Percentiles rank a stretch among this genome's conserved stretches.
Conservation (phyloP, 2,329 filamentous ascomycete species). For the Diaporthe caulivora region DNA sequence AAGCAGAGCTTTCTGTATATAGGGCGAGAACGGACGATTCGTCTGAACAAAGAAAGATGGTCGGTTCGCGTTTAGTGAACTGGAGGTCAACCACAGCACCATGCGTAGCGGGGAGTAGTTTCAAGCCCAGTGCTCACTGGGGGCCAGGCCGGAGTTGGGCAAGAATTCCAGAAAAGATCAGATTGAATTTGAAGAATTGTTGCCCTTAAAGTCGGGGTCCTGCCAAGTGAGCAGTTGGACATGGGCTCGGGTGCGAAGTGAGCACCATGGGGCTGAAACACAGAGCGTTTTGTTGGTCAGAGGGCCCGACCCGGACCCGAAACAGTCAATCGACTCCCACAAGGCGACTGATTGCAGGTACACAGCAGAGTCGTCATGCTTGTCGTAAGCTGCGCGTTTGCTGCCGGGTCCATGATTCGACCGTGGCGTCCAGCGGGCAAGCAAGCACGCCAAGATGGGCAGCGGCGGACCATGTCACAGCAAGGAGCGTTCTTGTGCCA, state of each 20-base stretch:
- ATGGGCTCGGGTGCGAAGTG: not conserved
- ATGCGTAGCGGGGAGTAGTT: not conserved
- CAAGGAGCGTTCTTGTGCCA: not conserved
- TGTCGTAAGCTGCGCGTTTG: not conserved
- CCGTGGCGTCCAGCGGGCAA: not conserved
- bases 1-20: not conserved
- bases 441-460: slow-evolving; percentile 8
- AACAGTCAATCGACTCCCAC: slow-evolving; percentile 4
- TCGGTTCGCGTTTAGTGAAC: not conserved
- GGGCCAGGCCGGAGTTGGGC: not conserved
- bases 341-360: not conserved
- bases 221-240: not conserved
- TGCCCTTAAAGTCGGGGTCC: not conserved
- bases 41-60: not conserved
- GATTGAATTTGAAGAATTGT: not conserved
- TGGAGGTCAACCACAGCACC: not conserved
- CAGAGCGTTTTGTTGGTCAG: slow-evolving; percentile 25
- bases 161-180: not conserved
- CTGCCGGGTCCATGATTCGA: slow-evolving; percentile 3
- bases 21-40: slow-evolving; percentile 5
- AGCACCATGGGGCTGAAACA: slow-evolving; percentile 6
- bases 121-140: not conserved
- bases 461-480: slow-evolving; percentile 2
- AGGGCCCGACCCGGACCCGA: slow-evolving; percentile 11
- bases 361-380: slow-evolving; percentile 6